Evolutionary conservation across 768 basidiomycete genomes (phyloP), one percentile per base, ranked within the genome.

Genomic region (Podaxis rugospora): DNA sequence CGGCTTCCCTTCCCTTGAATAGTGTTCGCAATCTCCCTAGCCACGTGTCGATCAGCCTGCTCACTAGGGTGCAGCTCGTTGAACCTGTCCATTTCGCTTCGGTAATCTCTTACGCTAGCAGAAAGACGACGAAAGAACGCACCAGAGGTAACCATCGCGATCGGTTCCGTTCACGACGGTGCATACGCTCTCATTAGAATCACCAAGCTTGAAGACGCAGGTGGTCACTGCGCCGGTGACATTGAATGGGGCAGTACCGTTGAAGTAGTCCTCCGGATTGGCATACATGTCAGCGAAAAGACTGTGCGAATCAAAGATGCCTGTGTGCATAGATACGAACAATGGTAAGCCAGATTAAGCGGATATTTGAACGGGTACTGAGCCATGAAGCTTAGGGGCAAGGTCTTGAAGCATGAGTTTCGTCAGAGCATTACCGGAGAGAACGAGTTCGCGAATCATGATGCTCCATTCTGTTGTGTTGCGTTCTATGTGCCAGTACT

Each of bases 61-160:
- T 85, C 82, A 2, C 83, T 83, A 6, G 82, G 83, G 65, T 86
- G 85, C 18, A 87, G 72, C 63, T 86, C 85, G 63, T 86, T 83
- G 60, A 71, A 82, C 81, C 73, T 76, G 52, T n/a, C 66, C 69
- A 39, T n/a, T 27, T 18, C 21, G 18, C 49, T 32, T n/a, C 59
- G 63, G 65, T 28, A 13, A 44, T n/a, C 27, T 9, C n/a, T 21
- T 7, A 42, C 18, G 18, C 1, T 13, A 21, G 16, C 6, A 32
- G 50, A 35, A 47, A n/a, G 21, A 32, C 1, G 39, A 23, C 21
- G 13, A 16, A 35, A 13, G 6, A 67, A 67, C 81, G 55, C 63
- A 84, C 86, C 86, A 88, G 49, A 86, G 68, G 73, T 78, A 87
- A 66, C 86, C 87, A 64, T 87, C 86, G 13, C 72, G 66, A 14